phyloP scores from a whole-genome alignment of 768 basidiomycete genomes.

The Flagelloscypha sp. region DNA sequence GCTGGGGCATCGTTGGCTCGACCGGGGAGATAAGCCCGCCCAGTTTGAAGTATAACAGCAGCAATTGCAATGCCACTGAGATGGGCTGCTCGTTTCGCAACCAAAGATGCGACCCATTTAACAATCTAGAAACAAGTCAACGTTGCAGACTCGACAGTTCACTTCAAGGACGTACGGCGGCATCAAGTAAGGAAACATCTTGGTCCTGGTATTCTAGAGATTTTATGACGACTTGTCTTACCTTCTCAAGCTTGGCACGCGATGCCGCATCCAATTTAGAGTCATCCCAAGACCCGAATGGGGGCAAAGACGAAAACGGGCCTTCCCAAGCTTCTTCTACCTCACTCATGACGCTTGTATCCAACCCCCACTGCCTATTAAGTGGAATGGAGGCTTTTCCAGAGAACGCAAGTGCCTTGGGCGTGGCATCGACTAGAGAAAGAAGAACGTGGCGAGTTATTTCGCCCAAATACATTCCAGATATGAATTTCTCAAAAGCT shows the following conservation, averaged over 20 bases:
- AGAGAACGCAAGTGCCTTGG: conserved; percentile 65
- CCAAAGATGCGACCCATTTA: conserved; percentile 68
- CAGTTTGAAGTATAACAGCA: conserved; percentile 76
- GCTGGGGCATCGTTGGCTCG: conserved; percentile 21
- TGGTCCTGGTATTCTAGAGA: conserved; percentile 50
- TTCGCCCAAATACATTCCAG: conserved; percentile 98
- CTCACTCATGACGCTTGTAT: conserved; percentile 86
- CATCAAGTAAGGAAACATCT: conserved; percentile 51
- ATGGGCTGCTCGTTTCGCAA: conserved; percentile 74
- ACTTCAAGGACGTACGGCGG: conserved; percentile 31
- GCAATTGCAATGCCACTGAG: conserved; percentile 86
- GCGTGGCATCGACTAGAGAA: conserved; percentile 70
- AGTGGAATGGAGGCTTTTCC: conserved; percentile 65
- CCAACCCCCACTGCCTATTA: conserved; percentile 91
- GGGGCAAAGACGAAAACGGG: conserved; percentile 24
- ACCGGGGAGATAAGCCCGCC: conserved; percentile 47
- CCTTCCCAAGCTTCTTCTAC: conserved; percentile 72
- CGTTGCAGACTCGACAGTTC: conserved; percentile 18
- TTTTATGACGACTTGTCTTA: conserved; percentile 54
- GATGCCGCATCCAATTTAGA: conserved; percentile 23
- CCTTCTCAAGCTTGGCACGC: conserved; percentile 36
- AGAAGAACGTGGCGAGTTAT: conserved; percentile 80
- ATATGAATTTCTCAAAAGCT: conserved; percentile 97
- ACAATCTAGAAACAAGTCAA: conserved; percentile 56
- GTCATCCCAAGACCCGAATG: conserved; percentile 27